A percentile compares a stretch with the other conserved stretches of the same genome.
phyloP scores from a whole-genome alignment of 345 rosid genomes.

The Pugionium dolabratum region DNA sequence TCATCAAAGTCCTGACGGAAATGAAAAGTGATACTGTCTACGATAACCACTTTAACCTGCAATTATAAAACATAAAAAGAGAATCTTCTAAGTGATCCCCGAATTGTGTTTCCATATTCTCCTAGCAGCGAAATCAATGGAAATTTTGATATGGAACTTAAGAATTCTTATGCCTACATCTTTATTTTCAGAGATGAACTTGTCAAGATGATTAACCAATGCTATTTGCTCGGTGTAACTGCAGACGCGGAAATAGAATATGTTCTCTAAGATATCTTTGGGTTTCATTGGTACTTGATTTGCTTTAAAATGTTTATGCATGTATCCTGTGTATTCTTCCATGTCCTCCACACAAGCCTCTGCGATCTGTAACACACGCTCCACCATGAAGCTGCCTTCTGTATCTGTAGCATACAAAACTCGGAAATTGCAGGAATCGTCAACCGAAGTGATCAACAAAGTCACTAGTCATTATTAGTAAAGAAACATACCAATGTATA shows the following conservation, averaged over 20 bases:
- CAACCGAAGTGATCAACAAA: not conserved
- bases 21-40: conserved; percentile 92
- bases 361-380: conserved; percentile 85
- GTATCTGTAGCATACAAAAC: conserved; percentile 55
- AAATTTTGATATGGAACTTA: not conserved
- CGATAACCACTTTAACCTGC: conserved; percentile 78
- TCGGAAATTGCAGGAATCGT: not conserved
- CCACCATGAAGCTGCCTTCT: conserved; percentile 96
- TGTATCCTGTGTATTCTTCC: conserved; percentile 54
- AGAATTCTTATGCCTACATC: conserved; percentile 50
- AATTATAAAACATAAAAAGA: not conserved
- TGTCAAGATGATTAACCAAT: conserved; percentile 69
- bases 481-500: conserved; percentile 67
- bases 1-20: conserved; percentile 98
- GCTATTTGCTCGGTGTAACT: conserved; percentile 88
- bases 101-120: not conserved
- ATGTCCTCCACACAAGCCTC: conserved; percentile 76
- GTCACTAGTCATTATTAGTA: not conserved
- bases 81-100: not conserved
- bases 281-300: conserved; percentile 52
- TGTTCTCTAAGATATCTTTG: conserved; percentile 69
- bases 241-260: conserved; percentile 83
- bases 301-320: conserved; percentile 52
- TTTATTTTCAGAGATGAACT: conserved; percentile 73
- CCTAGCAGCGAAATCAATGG: not conserved